Conservation (phyloP, 148 eudicot species). For the Silene latifolia region DNA sequence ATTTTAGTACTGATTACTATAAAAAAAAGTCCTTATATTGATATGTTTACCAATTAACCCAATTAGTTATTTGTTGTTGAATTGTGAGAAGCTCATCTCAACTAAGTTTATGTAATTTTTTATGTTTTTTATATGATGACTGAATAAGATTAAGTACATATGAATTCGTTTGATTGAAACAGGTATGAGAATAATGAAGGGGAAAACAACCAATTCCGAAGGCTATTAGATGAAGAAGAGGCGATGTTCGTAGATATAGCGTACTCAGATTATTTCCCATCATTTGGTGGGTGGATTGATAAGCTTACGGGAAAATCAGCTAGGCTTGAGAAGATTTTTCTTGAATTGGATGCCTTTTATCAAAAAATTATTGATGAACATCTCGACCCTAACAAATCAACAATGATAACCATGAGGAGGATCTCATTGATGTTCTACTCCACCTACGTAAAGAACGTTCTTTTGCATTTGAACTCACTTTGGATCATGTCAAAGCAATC, state of each 20-base stretch:
- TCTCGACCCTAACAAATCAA: constrained; percentile 10
- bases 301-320: constrained; percentile 3
- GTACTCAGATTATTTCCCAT: constrained; percentile 29
- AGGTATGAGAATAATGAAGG: neutral
- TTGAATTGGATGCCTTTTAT: constrained; percentile 20
- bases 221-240: constrained; percentile 16
- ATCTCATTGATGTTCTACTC: constrained; percentile 30
- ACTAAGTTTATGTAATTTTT: neutral
- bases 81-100: too few relatives aligned
- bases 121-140: too few relatives aligned
- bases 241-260: constrained; percentile 16
- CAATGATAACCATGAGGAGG: neutral
- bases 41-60: too few relatives aligned
- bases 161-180: constrained; percentile 1
- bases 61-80: neutral
- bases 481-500: constrained; percentile 12
- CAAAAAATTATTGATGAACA: constrained; percentile 27
- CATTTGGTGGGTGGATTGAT: constrained; percentile 26
- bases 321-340: constrained; percentile 17
- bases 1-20: too few relatives aligned
- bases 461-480: constrained; percentile 10
- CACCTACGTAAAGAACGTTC: constrained; percentile 4
- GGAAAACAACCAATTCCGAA: constrained; percentile 11
- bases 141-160: neutral
- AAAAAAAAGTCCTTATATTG: too few relatives aligned